Evolutionary conservation across 2,329 filamentous ascomycete species (phyloP).

Genomic region (Aspergillus vadensis): DNA sequence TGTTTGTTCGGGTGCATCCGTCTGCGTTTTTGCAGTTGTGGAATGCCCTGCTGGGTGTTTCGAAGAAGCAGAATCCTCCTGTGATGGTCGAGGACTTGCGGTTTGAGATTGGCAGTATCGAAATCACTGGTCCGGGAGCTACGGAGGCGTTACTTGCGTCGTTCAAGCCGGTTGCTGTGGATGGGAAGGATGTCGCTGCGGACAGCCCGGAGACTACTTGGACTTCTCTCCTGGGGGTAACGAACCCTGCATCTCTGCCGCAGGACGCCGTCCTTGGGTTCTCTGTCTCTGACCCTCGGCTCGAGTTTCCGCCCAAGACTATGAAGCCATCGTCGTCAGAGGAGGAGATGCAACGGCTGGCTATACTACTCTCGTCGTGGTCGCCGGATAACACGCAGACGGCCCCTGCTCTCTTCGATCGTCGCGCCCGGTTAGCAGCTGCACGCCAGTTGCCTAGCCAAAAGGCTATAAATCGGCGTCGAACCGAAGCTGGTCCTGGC

Average conservation of each 20-base stretch:
- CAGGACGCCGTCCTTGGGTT: slow-evolving; percentile 71
- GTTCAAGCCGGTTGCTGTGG: slow-evolving; percentile 53
- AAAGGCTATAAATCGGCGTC: slow-evolving; percentile 77
- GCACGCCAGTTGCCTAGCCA: slow-evolving; percentile 70
- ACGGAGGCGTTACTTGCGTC: slow-evolving; percentile 75
- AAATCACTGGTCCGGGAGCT: slow-evolving; percentile 71
- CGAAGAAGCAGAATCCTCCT: slow-evolving; percentile 63
- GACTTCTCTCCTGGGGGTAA: slow-evolving; percentile 53
- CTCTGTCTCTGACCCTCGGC: slow-evolving; percentile 73
- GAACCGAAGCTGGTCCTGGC: slow-evolving; percentile 64
- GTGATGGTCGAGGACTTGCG: slow-evolving; percentile 67
- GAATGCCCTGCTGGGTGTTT: slow-evolving; percentile 60
- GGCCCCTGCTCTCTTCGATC: slow-evolving; percentile 66
- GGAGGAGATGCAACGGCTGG: slow-evolving; percentile 46
- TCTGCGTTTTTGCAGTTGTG: slow-evolving; percentile 69
- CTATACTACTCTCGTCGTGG: slow-evolving; percentile 68
- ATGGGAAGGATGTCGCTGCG: slow-evolving; percentile 21
- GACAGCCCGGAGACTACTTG: slow-evolving; percentile 43
- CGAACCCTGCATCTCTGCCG: slow-evolving; percentile 71
- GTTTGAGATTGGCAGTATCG: slow-evolving; percentile 72
- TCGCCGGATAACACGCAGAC: slow-evolving; percentile 58
- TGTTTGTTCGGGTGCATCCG: slow-evolving; percentile 79
- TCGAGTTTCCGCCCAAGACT: slow-evolving; percentile 71
- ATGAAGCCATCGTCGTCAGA: slow-evolving; percentile 46
- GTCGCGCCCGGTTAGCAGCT: slow-evolving; percentile 65